Base-by-base conservation (phyloP, 2,329 filamentous ascomycete genomes). In the Curvularia eragrostidis region DNA sequence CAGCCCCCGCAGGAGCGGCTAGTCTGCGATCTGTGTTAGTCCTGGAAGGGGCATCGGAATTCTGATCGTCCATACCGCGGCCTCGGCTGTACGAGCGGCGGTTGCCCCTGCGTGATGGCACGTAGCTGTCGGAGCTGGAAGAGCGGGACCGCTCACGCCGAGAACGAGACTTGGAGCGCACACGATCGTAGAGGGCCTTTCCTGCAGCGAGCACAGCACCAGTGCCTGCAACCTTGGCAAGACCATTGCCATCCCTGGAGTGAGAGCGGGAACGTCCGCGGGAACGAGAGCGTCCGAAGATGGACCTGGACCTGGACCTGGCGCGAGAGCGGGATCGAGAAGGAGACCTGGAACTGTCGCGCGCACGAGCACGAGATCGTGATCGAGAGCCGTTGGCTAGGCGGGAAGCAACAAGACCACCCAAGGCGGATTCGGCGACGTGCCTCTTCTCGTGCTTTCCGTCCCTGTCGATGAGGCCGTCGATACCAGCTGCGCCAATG, bases 371-470 rank as follows among this genome's bases (percentile, higher is more conserved):
- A 47, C 67, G 67, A 84, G 88, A 80, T 83, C 86, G 70, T 83
- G 87, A 74, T 87, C 89, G 71, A 84, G 86, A 75, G 19, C 93
- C 93, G 71, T 97, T 93, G 74, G 96, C 86, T 60, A 97, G 80
- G 53, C 91, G 89, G 78, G 93, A 96, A 43, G 91, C 90, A 30
- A 94, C 87, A 44, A 97, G 84, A 76, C 94, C 94, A 71, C 93
- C 93, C 58, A 97, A 85, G 54, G 96, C 93, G 36, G 93, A 91
- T 75, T 96, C 91, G 39, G 93, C 83, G 54, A 97, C 84, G 68
- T 95, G 90, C 47, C 91, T 87, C 78, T 93, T 96, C 64, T 80
- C 80, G 79, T 93, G 89, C 74, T 91, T 88, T 67, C 88, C 84
- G 68, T 93, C 84, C 50, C 81, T 81, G 65, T 88, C 86, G 55